phyloP scores from a whole-genome alignment of 148 eudicot species.

The Polygonum maritimum region DNA sequence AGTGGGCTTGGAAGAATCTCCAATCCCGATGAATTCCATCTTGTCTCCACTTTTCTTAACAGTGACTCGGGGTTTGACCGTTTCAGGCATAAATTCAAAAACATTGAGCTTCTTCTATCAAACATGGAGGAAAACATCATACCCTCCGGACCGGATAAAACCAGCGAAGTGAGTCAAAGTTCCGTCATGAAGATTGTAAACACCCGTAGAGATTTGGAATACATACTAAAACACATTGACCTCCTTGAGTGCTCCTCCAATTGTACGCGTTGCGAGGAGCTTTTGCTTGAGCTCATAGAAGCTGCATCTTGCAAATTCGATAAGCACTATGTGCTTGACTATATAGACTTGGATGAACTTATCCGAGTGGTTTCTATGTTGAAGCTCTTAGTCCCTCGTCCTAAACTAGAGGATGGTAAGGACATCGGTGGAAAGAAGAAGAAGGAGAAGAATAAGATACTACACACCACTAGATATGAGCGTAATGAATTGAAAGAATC shows the following conservation, averaged over 20 bases:
- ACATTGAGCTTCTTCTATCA: background rate
- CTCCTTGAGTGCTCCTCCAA: background rate
- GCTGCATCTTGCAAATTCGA: background rate
- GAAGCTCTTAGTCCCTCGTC: background rate
- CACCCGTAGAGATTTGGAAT: background rate
- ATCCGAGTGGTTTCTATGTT: background rate
- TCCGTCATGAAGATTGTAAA: no score
- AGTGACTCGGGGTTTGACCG: background rate
- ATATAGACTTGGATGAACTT: background rate
- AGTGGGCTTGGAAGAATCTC: background rate
- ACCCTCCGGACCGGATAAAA: background rate
- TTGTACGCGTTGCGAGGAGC: background rate
- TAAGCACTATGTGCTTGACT: background rate
- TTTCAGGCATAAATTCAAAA: background rate
- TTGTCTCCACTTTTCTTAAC: background rate
- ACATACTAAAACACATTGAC: background rate
- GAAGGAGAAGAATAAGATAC: no score
- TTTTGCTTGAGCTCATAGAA: background rate
- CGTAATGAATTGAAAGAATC: no score
- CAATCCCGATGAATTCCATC: background rate
- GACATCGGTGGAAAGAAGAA: no score
- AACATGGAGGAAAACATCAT: background rate
- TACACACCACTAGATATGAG: no score
- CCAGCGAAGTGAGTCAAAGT: background rate
- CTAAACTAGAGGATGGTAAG: background rate